Percentiles rank a stretch among this genome's conserved stretches.
Conservation (phyloP, 2,329 filamentous ascomycete species). For the Fusarium sp. region DNA sequence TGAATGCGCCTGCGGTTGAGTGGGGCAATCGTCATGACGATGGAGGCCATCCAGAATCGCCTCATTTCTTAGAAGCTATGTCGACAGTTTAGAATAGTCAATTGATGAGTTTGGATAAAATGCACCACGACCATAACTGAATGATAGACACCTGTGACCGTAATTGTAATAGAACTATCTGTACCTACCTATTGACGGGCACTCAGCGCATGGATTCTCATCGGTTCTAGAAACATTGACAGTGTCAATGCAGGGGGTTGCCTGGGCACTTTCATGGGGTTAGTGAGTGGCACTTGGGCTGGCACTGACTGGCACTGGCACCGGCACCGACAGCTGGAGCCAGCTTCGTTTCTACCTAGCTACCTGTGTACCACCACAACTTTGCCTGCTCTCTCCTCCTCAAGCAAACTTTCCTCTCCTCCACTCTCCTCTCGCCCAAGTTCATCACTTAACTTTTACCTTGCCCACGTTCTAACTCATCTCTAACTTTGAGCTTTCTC, state of each 20-base stretch:
- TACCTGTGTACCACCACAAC: conserved; percentile 30
- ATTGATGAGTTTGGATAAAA: background rate
- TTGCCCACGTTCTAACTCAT: conserved; percentile 13
- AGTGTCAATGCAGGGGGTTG: conserved; percentile 45
- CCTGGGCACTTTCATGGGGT: conserved; percentile 15
- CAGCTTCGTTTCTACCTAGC: conserved; percentile 26
- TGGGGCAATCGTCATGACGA: conserved; percentile 41
- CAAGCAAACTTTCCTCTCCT: conserved; percentile 18
- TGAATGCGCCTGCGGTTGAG: conserved; percentile 36
- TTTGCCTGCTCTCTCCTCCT: conserved; percentile 23
- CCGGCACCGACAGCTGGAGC: conserved; percentile 16
- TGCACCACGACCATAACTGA: background rate
- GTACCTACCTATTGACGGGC: background rate
- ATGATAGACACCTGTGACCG: background rate
- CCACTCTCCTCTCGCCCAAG: conserved; percentile 21
- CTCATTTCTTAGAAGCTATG: conserved; percentile 14
- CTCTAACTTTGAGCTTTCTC: conserved; percentile 11
- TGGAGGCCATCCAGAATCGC: conserved; percentile 17
- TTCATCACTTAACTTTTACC: conserved; percentile 6
- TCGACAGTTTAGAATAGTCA: conserved; percentile 3
- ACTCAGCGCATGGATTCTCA: conserved; percentile 40
- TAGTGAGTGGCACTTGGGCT: conserved; percentile 23
- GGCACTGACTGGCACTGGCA: conserved; percentile 24
- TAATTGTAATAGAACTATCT: background rate
- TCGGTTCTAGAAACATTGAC: conserved; percentile 46